These are phyloP conservation scores for Papiliotrema flavescens DNA, from an alignment of 1,284 basidiomycete species.

Conservation along the genomic window DNA sequence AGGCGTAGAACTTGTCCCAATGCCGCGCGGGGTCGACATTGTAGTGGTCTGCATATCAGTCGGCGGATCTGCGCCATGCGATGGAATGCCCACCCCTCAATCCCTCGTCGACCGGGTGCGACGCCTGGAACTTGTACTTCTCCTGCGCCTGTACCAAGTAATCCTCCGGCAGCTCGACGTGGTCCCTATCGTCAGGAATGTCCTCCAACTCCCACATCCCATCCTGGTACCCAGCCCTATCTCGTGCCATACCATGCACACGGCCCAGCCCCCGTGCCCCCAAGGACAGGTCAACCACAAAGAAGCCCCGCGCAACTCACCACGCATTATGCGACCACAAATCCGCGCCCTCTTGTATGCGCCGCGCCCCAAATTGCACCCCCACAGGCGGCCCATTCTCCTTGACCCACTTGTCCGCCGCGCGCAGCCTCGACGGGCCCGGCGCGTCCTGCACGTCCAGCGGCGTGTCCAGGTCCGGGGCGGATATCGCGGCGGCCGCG, in stretches of 20 bases:
- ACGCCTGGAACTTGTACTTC: constrained; percentile 65
- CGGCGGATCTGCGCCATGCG: neutral
- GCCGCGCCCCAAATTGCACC: constrained; percentile 42
- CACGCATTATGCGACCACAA: constrained; percentile 48
- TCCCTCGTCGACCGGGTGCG: constrained; percentile 63
- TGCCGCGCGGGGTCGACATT: constrained; percentile 42
- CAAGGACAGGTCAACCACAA: neutral
- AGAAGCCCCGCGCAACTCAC: constrained; percentile 17
- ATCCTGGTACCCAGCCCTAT: neutral
- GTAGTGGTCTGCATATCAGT: constrained; percentile 30
- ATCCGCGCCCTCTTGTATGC: constrained; percentile 40
- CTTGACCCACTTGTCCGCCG: constrained; percentile 45
- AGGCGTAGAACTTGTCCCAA: constrained; percentile 88
- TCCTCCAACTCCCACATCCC: constrained; percentile 1
- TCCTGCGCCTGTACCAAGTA: constrained; percentile 65
- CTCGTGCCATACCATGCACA: neutral
- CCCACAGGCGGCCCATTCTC: constrained; percentile 44
- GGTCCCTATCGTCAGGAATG: constrained; percentile 59
- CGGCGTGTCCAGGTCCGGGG: neutral
- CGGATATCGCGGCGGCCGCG: no score
- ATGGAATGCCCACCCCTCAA: constrained; percentile 55
- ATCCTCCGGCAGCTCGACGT: constrained; percentile 76
- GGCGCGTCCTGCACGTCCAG: neutral
- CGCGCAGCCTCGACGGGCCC: constrained; percentile 21
- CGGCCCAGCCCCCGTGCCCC: neutral